Conservation (phyloP, 192 early-diverging fungal genomes). For the Jimgerdemannia lactiflua region DNA sequence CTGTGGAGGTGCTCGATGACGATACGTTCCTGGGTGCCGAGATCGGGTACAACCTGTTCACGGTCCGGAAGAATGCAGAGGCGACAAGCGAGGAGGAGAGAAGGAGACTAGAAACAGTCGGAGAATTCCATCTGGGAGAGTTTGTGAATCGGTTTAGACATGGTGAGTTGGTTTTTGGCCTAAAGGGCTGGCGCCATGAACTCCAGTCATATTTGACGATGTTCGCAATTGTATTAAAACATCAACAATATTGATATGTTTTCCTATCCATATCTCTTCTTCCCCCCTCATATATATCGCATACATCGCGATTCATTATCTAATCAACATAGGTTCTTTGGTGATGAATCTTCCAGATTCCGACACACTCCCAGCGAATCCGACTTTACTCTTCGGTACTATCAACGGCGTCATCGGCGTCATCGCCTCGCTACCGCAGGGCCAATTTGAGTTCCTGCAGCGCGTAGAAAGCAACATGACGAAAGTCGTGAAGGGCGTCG, state of each 20-base stretch:
- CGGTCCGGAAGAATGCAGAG: conserved; percentile 50
- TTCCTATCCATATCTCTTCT: background rate
- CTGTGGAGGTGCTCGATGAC: conserved; percentile 55
- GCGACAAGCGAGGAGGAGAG: conserved; percentile 47
- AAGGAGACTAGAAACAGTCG: conserved; percentile 52
- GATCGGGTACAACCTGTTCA: conserved; percentile 54
- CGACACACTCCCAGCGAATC: conserved; percentile 49
- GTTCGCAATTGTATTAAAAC: too few species aligned
- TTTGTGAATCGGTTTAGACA: conserved; percentile 72
- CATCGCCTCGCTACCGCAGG: conserved; percentile 62
- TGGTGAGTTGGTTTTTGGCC: conserved; percentile 43
- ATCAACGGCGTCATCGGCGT: conserved; percentile 80
- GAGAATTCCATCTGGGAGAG: conserved; percentile 79
- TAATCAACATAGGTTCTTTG: conserved; percentile 63
- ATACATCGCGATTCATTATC: too few species aligned
- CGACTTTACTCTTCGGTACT: conserved; percentile 71
- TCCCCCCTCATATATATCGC: background rate
- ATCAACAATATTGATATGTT: background rate
- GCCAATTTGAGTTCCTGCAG: conserved; percentile 50
- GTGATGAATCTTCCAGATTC: conserved; percentile 59
- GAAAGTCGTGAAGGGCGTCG: conserved; percentile 48
- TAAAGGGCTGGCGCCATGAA: background rate
- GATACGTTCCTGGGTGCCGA: conserved; percentile 64
- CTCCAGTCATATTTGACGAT: background rate
- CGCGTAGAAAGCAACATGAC: conserved; percentile 67